Evolutionary conservation across 805 yeast genomes (phyloP), one percentile per base, ranked within the genome.

Genomic region (Isabelozyma heimii): DNA sequence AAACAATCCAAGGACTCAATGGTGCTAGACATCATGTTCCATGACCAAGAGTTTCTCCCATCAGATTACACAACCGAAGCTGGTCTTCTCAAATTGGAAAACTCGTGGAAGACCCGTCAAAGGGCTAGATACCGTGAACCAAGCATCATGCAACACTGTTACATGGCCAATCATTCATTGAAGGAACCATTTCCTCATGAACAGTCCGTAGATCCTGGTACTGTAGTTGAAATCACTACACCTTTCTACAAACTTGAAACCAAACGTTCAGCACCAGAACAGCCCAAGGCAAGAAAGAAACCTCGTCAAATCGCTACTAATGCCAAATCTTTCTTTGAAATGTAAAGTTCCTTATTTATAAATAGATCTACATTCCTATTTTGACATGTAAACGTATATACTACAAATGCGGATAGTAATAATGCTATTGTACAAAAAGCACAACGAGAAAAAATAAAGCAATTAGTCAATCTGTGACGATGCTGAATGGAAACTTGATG

Each of bases 261-360:
- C 30, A 37, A 24, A 20, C 17, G 39, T 10, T 5, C 17, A 48
- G 16, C 40, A 15, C 13, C 38, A 38, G 15, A 51, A 43, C 16
- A 52, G 46, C 28, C 51, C 40, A 13, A 44, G 39, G 24, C 42
- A 16, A 10, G 35, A n/a, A 47, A 48, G 20, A 42, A 26, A 15
- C 44, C 44, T 42, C 44, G 44, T 12, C 15, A 42, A 27, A 30
- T 52, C 13, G 51, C 45, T 44, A 51, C 58, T 12, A 51, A 52
- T 48, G 62, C 53, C 8, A 52, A 52, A n/a, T 39, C 47, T n/a
- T 61, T 52, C 48, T 61, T 61, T 46, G 53, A 51, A 27, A 41
- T 52, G 43, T 57, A 47, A 49, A 15, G 42, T 27, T 24, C 8
- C 6, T 5, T 20, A 20, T 20, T 5, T 20, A 20, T 5, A 20